Conservation (phyloP, 2,329 filamentous ascomycete genomes). For the Fusarium tjaetaba region DNA sequence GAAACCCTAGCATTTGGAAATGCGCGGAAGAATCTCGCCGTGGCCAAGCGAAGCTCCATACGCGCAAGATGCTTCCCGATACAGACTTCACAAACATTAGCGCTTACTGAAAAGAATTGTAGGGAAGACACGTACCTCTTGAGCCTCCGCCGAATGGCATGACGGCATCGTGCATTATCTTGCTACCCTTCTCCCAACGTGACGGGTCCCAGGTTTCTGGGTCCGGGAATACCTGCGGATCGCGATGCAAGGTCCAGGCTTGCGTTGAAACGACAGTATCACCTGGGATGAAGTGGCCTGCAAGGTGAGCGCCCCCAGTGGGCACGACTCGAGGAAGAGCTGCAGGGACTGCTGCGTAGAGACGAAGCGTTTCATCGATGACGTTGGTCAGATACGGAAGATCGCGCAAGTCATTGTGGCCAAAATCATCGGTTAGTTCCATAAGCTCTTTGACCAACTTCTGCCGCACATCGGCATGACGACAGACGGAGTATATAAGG, state of each 20-base stretch:
- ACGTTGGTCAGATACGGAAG: accelerated
- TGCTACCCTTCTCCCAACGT: background rate
- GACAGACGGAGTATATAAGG: accelerated
- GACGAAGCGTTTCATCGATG: background rate
- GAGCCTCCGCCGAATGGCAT: background rate
- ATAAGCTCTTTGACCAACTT: accelerated
- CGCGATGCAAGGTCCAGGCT: background rate
- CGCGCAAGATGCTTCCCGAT: background rate
- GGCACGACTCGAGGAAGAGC: background rate
- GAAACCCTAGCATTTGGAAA: background rate
- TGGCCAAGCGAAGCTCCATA: background rate
- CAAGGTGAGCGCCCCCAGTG: background rate
- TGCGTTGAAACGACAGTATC: background rate
- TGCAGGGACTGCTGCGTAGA: background rate
- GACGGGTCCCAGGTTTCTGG: background rate
- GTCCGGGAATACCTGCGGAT: background rate
- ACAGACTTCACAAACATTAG: background rate
- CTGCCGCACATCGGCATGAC: accelerated
- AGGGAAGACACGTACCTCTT: accelerated
- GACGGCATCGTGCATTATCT: background rate
- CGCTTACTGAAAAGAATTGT: accelerated
- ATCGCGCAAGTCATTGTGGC: background rate
- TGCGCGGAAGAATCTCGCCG: background rate
- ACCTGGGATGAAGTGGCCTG: background rate
- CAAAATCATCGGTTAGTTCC: accelerated